phyloP scores from a whole-genome alignment of 495 filamentous ascomycete species.

The Hypoxylon rickii region DNA sequence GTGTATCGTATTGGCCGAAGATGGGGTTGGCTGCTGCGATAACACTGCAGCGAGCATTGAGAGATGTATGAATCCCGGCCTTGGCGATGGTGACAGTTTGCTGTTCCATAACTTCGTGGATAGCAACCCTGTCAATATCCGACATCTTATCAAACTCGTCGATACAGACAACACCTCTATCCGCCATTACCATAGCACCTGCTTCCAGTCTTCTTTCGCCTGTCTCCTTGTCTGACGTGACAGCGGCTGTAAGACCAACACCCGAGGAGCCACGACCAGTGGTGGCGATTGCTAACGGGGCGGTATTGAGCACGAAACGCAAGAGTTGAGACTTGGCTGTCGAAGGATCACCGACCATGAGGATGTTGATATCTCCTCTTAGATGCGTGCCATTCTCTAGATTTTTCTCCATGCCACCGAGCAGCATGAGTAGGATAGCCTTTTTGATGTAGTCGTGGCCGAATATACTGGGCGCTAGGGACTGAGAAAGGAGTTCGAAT shows the following conservation, averaged over 20 bases:
- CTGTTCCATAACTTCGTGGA: slow-evolving; percentile 99
- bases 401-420: slow-evolving; percentile 99
- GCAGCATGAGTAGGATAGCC: slow-evolving; percentile 93
- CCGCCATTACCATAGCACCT: slow-evolving; percentile 97
- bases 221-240: slow-evolving; percentile 96
- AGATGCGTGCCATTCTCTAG: slow-evolving; percentile 97
- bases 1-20: slow-evolving; percentile 96
- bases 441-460: slow-evolving; percentile 99
- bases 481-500: slow-evolving; percentile 92
- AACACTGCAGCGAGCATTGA: slow-evolving; percentile 96
- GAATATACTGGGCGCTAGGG: slow-evolving; percentile 95
- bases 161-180: slow-evolving; percentile 97
- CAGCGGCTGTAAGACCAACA: slow-evolving; percentile 96
- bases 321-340: slow-evolving; percentile 98
- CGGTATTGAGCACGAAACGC: slow-evolving; percentile 96
- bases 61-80: slow-evolving; percentile 95
- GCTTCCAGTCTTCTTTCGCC: slow-evolving; percentile 94
- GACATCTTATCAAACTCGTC: slow-evolving; percentile 99
- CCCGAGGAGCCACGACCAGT: slow-evolving; percentile 97
- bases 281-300: slow-evolving; percentile 94
- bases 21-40: slow-evolving; percentile 97
- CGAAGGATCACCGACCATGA: slow-evolving; percentile 99
- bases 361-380: slow-evolving; percentile 97
- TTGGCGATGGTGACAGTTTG: slow-evolving; percentile 99
- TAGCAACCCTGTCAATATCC: slow-evolving; percentile 95